phyloP scores from a whole-genome alignment of 768 basidiomycete genomes.

The Candolleomyces aberdarensis region DNA sequence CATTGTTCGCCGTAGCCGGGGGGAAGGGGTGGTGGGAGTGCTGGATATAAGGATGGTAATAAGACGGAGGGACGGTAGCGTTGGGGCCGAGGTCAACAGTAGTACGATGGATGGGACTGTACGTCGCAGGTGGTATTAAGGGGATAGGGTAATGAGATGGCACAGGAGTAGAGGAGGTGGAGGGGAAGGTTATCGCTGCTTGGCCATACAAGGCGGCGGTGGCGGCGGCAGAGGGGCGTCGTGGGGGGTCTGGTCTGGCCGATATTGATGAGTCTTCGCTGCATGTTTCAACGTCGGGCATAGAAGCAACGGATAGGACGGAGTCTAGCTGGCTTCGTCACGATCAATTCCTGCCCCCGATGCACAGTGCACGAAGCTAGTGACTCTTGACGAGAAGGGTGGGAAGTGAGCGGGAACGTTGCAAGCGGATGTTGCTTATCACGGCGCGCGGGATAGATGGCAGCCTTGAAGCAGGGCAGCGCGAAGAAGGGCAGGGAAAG shows the following conservation, averaged over 20 bases:
- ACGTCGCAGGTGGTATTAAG: too few relatives aligned
- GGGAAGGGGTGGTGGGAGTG: background rate
- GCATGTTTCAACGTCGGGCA: slow-evolving; percentile 17
- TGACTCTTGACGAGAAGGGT: background rate
- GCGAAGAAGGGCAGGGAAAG: background rate
- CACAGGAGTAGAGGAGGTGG: too few relatives aligned
- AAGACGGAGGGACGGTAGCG: background rate
- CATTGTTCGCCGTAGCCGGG: background rate
- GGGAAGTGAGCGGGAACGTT: background rate
- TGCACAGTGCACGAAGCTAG: background rate
- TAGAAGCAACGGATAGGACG: slow-evolving; percentile 4
- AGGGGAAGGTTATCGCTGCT: too few relatives aligned
- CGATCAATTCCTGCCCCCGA: background rate
- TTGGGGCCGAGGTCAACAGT: background rate
- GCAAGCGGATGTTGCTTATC: background rate
- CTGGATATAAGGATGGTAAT: background rate
- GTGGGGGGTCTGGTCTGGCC: background rate
- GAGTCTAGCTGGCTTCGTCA: background rate
- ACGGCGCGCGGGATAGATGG: background rate
- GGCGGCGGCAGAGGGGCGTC: background rate
- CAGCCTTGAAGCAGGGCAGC: background rate
- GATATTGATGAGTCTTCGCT: background rate
- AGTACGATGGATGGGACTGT: background rate
- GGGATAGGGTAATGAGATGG: too few relatives aligned
- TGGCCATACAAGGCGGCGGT: background rate